Conservation (phyloP, 257 asterid genomes). For the Gardenia jasminoides region DNA sequence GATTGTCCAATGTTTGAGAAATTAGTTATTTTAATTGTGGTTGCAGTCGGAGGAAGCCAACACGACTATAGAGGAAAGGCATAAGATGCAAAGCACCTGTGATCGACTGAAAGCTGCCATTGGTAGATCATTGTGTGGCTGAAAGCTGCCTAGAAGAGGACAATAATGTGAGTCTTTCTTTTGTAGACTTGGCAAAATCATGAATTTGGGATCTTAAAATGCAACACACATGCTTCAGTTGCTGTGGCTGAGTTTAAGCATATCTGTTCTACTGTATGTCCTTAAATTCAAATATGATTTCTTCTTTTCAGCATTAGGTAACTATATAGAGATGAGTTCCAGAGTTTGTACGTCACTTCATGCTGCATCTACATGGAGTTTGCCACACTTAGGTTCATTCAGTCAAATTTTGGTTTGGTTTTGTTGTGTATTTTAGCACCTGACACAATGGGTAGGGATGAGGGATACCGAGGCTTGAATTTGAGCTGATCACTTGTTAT, state of each 20-base stretch:
- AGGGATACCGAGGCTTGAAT: neutral
- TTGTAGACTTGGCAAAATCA: neutral
- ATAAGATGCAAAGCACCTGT: constrained; percentile 45
- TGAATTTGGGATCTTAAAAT: neutral
- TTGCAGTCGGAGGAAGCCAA: constrained; percentile 52
- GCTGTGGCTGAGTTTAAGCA: neutral
- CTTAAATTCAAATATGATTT: neutral
- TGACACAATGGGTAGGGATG: neutral
- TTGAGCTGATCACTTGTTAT: neutral
- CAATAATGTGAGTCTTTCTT: neutral
- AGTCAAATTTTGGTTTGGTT: too few species aligned
- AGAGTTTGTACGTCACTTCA: neutral
- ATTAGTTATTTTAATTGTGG: neutral
- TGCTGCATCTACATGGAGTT: neutral
- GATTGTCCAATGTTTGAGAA: neutral
- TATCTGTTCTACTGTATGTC: neutral
- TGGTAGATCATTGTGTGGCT: constrained; percentile 12
- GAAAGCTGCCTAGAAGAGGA: constrained; percentile 20
- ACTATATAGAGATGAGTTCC: neutral
- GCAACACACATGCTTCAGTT: neutral
- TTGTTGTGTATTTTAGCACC: neutral
- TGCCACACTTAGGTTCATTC: neutral
- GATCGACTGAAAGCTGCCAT: constrained; percentile 39
- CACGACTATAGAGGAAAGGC: constrained; percentile 56
- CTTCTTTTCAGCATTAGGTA: too few species aligned